Evolutionary conservation across 2,329 filamentous ascomycete species (phyloP).

Genomic region (Leptodontidium sp.): DNA sequence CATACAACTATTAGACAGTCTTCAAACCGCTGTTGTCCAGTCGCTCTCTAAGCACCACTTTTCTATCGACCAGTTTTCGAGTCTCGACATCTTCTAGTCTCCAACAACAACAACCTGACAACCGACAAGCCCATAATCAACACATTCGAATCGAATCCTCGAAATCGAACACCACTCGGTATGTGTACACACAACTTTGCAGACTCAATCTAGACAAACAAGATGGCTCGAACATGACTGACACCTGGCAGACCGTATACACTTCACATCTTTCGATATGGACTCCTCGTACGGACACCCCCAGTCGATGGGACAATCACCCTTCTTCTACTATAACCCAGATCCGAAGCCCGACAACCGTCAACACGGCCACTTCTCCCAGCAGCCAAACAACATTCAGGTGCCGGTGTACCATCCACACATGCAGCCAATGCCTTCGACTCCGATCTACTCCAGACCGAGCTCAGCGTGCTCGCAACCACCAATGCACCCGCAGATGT

Average conservation of each 20-base stretch:
- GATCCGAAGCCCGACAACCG: constrained; percentile 76
- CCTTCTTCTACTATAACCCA: constrained; percentile 89
- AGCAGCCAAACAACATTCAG: constrained; percentile 59
- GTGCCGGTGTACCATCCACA: constrained; percentile 59
- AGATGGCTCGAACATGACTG: constrained; percentile 32
- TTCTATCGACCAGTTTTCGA: constrained; percentile 29
- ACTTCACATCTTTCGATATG: constrained; percentile 39
- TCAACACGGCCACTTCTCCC: constrained; percentile 79
- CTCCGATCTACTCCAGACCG: constrained; percentile 71
- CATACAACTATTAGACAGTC: constrained; percentile 47
- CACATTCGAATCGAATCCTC: constrained; percentile 22
- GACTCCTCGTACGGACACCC: constrained; percentile 47
- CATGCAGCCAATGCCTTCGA: constrained; percentile 66
- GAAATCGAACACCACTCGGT: constrained; percentile 30
- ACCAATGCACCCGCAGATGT: constrained; percentile 46
- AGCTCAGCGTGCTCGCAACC: constrained; percentile 72
- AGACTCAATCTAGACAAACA: neutral
- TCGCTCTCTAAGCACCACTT: constrained; percentile 47
- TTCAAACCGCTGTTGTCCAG: constrained; percentile 47
- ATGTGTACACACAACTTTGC: constrained; percentile 31
- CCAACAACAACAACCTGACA: constrained; percentile 27
- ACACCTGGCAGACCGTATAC: constrained; percentile 35
- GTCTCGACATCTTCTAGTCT: constrained; percentile 32
- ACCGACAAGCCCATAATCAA: constrained; percentile 38
- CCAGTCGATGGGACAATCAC: constrained; percentile 72